phyloP scores from a whole-genome alignment of 2,329 filamentous ascomycete species.

The Trichophyton simii region DNA sequence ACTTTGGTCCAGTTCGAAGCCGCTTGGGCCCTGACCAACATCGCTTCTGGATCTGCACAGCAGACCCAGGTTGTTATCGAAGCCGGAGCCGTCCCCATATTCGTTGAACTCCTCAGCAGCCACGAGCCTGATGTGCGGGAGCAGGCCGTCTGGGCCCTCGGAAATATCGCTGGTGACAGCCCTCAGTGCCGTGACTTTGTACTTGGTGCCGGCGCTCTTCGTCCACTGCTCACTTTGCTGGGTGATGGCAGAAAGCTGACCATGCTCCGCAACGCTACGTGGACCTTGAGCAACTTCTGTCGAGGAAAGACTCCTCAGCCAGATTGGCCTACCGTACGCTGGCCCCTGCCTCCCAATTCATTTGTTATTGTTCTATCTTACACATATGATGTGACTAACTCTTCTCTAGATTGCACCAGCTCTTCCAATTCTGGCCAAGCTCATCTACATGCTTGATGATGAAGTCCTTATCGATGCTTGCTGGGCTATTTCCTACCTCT shows the following conservation, averaged over 20 bases:
- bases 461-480: constrained; percentile 97
- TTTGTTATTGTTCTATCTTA: constrained; percentile 5
- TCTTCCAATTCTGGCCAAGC: constrained; percentile 86
- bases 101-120: constrained; percentile 88
- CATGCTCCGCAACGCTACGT: constrained; percentile 97
- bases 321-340: constrained; percentile 84
- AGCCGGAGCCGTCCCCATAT: constrained; percentile 94
- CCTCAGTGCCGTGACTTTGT: constrained; percentile 96
- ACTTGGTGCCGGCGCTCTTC: constrained; percentile 76
- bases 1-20: constrained; percentile 98
- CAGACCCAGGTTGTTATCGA: constrained; percentile 99
- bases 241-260: constrained; percentile 97
- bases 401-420: constrained; percentile 70
- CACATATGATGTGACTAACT: constrained; percentile 14
- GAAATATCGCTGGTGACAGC: constrained; percentile 98
- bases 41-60: constrained; percentile 89
- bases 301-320: constrained; percentile 98
- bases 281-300: constrained; percentile 99
- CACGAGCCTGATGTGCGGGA: constrained; percentile 96
- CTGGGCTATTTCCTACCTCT: constrained; percentile 98
- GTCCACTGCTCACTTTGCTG: constrained; percentile 75
- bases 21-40: constrained; percentile 98
- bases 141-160: constrained; percentile 95
- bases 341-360: background rate
- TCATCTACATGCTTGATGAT: constrained; percentile 96